Base-by-base conservation (phyloP, 2,329 filamentous ascomycete genomes). In the Xylaria sp. region DNA sequence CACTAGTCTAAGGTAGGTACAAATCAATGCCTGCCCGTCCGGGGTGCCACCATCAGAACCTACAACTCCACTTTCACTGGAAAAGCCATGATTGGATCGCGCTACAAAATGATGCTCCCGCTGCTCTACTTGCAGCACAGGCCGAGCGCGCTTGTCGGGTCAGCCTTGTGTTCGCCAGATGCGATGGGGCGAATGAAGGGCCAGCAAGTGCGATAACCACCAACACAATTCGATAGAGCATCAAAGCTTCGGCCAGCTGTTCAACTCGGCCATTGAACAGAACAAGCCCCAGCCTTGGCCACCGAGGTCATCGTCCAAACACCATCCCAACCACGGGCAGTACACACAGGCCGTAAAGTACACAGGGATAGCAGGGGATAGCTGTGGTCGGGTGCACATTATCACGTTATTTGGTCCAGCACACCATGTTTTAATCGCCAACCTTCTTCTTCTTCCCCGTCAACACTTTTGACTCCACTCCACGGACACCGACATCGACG, bases 351-450 rank as follows among this genome's bases (percentile, higher is more conserved):
- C n/a, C n/a, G n/a, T n/a, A n/a, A n/a, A n/a, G n/a, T n/a, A n/a
- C n/a, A n/a, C 42, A 44, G 42, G n/a, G 42, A 44, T n/a, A 10
- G 17, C 42, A 20, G n/a, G 33, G 33, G 33, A 36, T 47, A 47
- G 22, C 44, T 47, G 10, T 22, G 25, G 44, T 25, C 36, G 44
- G 20, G 27, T 58, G 29, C 58, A 66, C 53, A 17, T 20, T 56
- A 56, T 49, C 58, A 66, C 53, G 22, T 20, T 56, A 56, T 49
- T 39, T n/a, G 27, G 20, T 33, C 7, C 49, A 33, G 33, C 17
- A 20, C 66, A 61, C 61, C 72, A 74, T 73, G 73, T 69, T 56
- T 66, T 53, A 60, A 57, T 49, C 27, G 6, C 33, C 63, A 66
- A 63, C 58, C 7, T 53, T 29, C 25, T 47, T 3, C 22, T 2